Conservation (phyloP, 768 basidiomycete genomes). For the Pleurotus sapidus region DNA sequence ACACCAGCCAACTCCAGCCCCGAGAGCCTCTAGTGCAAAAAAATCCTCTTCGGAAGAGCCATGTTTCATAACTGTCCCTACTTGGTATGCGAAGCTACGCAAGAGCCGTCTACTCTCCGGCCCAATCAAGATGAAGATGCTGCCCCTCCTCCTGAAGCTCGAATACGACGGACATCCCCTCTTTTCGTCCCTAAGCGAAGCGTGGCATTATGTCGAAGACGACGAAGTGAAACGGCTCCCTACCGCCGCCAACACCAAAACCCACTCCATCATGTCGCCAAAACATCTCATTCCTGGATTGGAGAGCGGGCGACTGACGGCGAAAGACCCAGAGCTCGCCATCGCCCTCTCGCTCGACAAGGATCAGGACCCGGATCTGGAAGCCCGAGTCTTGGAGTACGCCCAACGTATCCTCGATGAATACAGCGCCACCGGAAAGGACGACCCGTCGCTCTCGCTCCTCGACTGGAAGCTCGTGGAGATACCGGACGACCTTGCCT, state of each 20-base stretch:
- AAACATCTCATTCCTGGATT: slow-evolving; percentile 48
- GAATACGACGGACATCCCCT: slow-evolving; percentile 63
- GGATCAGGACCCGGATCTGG: background rate
- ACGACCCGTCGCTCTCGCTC: slow-evolving; percentile 59
- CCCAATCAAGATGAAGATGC: slow-evolving; percentile 41
- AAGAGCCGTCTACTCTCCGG: slow-evolving; percentile 37
- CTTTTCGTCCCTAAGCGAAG: slow-evolving; percentile 45
- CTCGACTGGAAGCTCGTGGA: slow-evolving; percentile 60
- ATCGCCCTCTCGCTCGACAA: slow-evolving; percentile 33
- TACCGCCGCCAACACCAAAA: slow-evolving; percentile 39
- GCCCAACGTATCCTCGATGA: slow-evolving; percentile 2
- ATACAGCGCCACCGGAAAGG: slow-evolving; percentile 10
- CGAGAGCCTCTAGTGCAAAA: background rate
- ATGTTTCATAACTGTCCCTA: slow-evolving; percentile 28
- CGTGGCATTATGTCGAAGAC: slow-evolving; percentile 62
- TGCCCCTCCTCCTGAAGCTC: slow-evolving; percentile 68
- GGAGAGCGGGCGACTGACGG: slow-evolving; percentile 35
- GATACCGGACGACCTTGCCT: background rate
- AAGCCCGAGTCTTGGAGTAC: background rate
- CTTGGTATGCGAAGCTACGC: slow-evolving; percentile 56
- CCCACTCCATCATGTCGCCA: slow-evolving; percentile 39
- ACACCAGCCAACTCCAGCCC: background rate
- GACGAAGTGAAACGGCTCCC: slow-evolving; percentile 35
- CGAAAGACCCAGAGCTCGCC: slow-evolving; percentile 42
- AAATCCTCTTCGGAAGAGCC: too few species aligned